Evolutionary conservation across 805 yeast genomes (phyloP).

Genomic region (Lipomyces yamadae): DNA sequence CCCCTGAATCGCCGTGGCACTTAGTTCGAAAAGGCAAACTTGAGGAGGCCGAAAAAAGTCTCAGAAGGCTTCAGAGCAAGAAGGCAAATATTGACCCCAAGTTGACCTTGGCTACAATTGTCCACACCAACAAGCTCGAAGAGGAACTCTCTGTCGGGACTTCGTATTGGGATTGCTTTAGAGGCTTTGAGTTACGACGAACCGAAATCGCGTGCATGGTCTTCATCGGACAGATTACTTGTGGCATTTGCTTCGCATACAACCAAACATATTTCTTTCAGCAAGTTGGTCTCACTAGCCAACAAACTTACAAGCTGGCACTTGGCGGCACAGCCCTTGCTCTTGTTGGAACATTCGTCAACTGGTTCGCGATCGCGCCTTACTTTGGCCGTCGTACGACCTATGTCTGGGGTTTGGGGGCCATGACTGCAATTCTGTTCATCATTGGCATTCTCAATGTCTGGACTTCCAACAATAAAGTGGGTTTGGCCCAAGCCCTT

Average conservation of each 20-base stretch:
- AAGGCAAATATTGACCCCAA: slow-evolving; percentile 7
- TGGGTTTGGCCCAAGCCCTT: slow-evolving; percentile 22
- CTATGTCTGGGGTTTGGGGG: slow-evolving; percentile 31
- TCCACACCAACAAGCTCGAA: slow-evolving; percentile 26
- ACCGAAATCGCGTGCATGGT: slow-evolving; percentile 46
- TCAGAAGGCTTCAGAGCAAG: slow-evolving; percentile 11
- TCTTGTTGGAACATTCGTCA: slow-evolving; percentile 49
- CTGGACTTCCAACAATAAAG: slow-evolving; percentile 14
- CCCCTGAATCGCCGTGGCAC: slow-evolving; percentile 43
- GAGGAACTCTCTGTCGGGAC: slow-evolving; percentile 22
- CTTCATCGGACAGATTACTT: slow-evolving; percentile 44
- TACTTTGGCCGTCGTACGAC: slow-evolving; percentile 37
- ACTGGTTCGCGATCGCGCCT: slow-evolving; percentile 40
- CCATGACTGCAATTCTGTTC: slow-evolving; percentile 18
- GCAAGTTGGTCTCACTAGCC: slow-evolving; percentile 48
- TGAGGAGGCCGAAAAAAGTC: slow-evolving; percentile 15
- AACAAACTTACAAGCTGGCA: slow-evolving; percentile 52
- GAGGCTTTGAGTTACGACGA: slow-evolving; percentile 34
- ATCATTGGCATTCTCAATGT: slow-evolving; percentile 34
- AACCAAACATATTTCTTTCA: slow-evolving; percentile 55
- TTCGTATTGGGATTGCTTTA: slow-evolving; percentile 29
- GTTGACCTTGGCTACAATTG: slow-evolving; percentile 15
- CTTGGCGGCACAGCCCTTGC: slow-evolving; percentile 47
- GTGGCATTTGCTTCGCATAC: slow-evolving; percentile 45
- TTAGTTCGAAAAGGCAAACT: slow-evolving; percentile 20